Base-by-base conservation (phyloP, 1,284 basidiomycete genomes). In the Cryptococcus depauperatus region DNA sequence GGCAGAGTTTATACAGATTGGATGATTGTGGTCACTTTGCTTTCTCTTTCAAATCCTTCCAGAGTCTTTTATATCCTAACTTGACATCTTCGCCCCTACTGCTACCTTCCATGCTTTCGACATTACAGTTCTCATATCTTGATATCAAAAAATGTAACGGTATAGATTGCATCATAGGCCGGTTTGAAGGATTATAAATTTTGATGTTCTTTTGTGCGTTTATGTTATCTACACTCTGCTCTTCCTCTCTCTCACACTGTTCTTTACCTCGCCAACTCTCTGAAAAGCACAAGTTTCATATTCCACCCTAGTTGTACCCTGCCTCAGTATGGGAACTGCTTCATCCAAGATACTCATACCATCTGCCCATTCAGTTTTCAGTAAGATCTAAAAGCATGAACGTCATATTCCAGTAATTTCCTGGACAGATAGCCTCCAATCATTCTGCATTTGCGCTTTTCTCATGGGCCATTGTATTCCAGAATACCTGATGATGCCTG, bases 391-490 rank as follows among this genome's bases (percentile, higher is more conserved):
- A 23, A 7, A 22, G 35, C 35, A 37, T 37, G 18, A 37, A 18
- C 35, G n/a, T n/a, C 35, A 22, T 9, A 41, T 35, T 9, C 29
- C 27, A n/a, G 7, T 16, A 22, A 28, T 27, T 13, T 41, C 32
- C n/a, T 28, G 18, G 19, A 19, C 26, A n/a, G 41, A 46, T 22
- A 32, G 13, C 6, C 27, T 26, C 44, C 44, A 46, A 25, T 46
- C 44, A 4, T n/a, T n/a, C 11, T 41, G 19, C 23, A 46, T 35
- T n/a, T 26, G 34, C 4, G 10, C 34, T 7, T 19, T n/a, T 16
- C 44, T 41, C 11, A 10, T 8, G n/a, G n/a, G n/a, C n/a, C 30
- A 27, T 32, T 26, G 18, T 27, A 45, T 9, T 14, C 30, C 38
- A 21, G 32, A 41, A 3, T 39, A 11, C 27, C 23, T 28, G 5